Evolutionary conservation across 768 basidiomycete genomes (phyloP).

Genomic region (Macrolepiota dolichaula): DNA sequence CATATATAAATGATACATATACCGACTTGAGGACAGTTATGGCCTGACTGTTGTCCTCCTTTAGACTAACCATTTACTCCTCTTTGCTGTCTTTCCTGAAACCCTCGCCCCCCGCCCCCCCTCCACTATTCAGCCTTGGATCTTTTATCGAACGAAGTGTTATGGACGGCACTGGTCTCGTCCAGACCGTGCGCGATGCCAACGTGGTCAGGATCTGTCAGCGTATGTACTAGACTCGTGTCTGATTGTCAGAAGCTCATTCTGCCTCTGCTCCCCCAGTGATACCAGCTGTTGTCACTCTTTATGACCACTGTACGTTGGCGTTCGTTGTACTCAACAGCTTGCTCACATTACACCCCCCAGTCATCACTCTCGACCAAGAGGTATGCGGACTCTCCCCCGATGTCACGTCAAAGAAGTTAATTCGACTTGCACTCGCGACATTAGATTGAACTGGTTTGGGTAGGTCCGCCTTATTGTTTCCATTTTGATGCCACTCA

Average conservation of each 20-base stretch:
- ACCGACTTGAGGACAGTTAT: neutral
- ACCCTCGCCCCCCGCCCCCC: too few species aligned
- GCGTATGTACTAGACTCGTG: slow-evolving; percentile 12
- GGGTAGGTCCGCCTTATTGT: slow-evolving; percentile 16
- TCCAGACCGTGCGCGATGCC: slow-evolving; percentile 10
- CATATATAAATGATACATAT: neutral
- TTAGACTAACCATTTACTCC: neutral
- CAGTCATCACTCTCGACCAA: slow-evolving; percentile 26
- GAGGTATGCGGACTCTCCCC: slow-evolving; percentile 17
- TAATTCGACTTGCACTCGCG: neutral
- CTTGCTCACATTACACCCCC: neutral
- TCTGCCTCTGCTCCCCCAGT: slow-evolving; percentile 8
- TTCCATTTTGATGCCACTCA: neutral
- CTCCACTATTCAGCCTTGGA: neutral
- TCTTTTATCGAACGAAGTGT: neutral
- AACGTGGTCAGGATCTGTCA: slow-evolving; percentile 18
- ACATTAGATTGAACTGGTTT: slow-evolving; percentile 23
- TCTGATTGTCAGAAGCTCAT: neutral
- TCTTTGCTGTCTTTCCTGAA: neutral
- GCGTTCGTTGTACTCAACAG: neutral
- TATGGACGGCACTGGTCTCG: neutral
- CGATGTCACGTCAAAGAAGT: neutral
- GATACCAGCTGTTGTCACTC: slow-evolving; percentile 17
- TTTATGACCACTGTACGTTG: slow-evolving; percentile 1
- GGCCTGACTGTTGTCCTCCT: neutral